Evolutionary conservation across 257 asterid genomes (phyloP), one percentile per base, ranked within the genome.

Genomic region (Salvia splendens): DNA sequence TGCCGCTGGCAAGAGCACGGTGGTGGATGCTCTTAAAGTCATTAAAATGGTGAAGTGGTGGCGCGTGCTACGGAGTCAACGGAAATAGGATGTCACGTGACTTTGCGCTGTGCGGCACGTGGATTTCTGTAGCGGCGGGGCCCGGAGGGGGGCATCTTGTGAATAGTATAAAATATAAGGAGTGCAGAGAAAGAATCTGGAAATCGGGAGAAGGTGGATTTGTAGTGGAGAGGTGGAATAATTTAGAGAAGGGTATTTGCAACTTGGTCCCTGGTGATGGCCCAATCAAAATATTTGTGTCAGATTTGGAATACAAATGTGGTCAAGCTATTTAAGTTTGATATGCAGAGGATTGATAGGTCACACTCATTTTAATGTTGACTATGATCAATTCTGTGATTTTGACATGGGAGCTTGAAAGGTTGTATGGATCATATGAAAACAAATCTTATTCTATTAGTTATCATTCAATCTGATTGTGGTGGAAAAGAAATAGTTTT

Each of bases 51-150:
- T 1, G 30, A 38, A 47, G 12, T 5, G 57, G 59, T 17, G 75
- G 80, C 75, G 83, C 83, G 83, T 78, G 80, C 24, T 16, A 8
- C 30, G 0, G 16, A 48, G 46, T 9, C 28, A 64, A 55, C 43
- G 60, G 67, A 10, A 42, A 47, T 24, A 2, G 17, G 41, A 68
- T 35, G 68, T 49, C 81, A 73, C 74, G 76, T 68, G 78, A 61
- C 62, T 20, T 28, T 17, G 36, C 45, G 63, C 50, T 30, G 70
- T 63, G 59, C 12, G 60, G 73, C 80, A 79, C 80, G 80, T 79
- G 81, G 50, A 4, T 42, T 24, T 7, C 28, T 24, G 59, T 52
- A 61, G 70, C 32, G 70, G 76, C 40, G 66, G 80, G 69, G 3
- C 66, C 80, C 12, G 6, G 1, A 12, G 6, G 65, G 55, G 40